Evolutionary conservation across 257 asterid species (phyloP), one percentile per base, ranked within the genome.

Genomic region (Nicotiana benthamiana): DNA sequence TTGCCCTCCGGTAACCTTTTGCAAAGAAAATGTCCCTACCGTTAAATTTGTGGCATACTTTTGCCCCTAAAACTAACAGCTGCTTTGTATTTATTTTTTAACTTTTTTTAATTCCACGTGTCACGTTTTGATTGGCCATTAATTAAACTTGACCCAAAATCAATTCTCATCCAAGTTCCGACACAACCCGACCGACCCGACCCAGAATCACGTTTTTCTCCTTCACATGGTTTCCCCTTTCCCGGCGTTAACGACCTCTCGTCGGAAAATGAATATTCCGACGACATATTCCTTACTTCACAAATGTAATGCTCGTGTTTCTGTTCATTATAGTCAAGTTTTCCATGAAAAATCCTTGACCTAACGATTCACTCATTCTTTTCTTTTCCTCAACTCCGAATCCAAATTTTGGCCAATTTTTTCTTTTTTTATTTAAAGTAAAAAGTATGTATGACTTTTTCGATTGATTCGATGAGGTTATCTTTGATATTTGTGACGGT

Each of bases 271-370:
- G 90, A 80, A 79, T 79, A 30, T 79, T 76, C 90, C 87, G 90
- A 86, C 87, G 3, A 43, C 17, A 13, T 30, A 63, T 68, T 82
- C 86, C 57, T 84, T 63, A 40, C 83, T 83, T 3, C 80, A 18
- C 48, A 32, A 30, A 74, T 61, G 66, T 16, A 88, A 84, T 87
- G 93, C 82, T 81, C 86, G 82, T 67, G 84, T 86, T 74, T 86
- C 91, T 32, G 86, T 90, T 59, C 94, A 89, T 81, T 89, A 74
- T 83, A 89, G 90, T 54, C 94, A 93, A 88, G 92, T 93, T 79
- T 90, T 93, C 83, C 97, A 82, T 86, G 97, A 93, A 83, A 82
- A 40, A 86, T 26, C 83, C 80, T 61, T 90, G 30, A 80, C 83
- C 80, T 70, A 63, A 64, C 36, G 46, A 27, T 34, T 48, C 22